Percentiles rank a stretch among this genome's conserved stretches.
Conservation (phyloP, 306 rosid species). For the Hippophae rhamnoides region DNA sequence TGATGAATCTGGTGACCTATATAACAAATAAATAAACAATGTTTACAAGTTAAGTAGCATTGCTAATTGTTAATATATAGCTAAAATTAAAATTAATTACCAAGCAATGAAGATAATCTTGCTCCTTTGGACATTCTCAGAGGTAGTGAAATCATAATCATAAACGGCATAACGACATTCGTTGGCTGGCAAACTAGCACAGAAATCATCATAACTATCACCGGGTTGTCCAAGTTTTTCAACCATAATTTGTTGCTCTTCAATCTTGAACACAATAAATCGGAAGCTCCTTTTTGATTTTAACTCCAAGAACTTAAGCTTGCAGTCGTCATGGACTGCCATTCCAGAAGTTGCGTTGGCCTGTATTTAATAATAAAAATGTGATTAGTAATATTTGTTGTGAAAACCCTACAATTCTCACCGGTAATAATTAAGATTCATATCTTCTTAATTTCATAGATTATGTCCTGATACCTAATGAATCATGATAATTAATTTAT, state of each 20-base stretch:
- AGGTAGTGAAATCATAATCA: slow-evolving; percentile 68
- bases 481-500: too few relatives aligned
- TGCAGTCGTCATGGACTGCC: slow-evolving; percentile 82
- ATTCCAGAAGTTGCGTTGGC: slow-evolving; percentile 87
- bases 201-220: slow-evolving; percentile 51
- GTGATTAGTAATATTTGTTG: too few relatives aligned
- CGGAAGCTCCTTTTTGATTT: slow-evolving; percentile 63
- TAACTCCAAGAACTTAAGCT: slow-evolving; percentile 60
- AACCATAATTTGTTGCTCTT: slow-evolving; percentile 47
- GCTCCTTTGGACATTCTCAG: slow-evolving; percentile 84
- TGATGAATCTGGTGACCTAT: slow-evolving; percentile 72
- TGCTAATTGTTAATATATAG: not conserved
- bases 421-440: too few relatives aligned
- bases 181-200: slow-evolving; percentile 58
- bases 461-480: too few relatives aligned
- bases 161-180: slow-evolving; percentile 88
- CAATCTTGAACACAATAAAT: slow-evolving; percentile 70
- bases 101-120: slow-evolving; percentile 89
- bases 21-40: too few relatives aligned
- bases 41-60: not conserved
- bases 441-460: too few relatives aligned
- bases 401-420: too few relatives aligned
- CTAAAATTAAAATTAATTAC: slow-evolving; percentile 19
- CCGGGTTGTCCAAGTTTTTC: slow-evolving; percentile 53
- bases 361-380: slow-evolving; percentile 19